phyloP scores from a whole-genome alignment of 495 filamentous ascomycete genomes.

The Clavariopsis aquatica region DNA sequence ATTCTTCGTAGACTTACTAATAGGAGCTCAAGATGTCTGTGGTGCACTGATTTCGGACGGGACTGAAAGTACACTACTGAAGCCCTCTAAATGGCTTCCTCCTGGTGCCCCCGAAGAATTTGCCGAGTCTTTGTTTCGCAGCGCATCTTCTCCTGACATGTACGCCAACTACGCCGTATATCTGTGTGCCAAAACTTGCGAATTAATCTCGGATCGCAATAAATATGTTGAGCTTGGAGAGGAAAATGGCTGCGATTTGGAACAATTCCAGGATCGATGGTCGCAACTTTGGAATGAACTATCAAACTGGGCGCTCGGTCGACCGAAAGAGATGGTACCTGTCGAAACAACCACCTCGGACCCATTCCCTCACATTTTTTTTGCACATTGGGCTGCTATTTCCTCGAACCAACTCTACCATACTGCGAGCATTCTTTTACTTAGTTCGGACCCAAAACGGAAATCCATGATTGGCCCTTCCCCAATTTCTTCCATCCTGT shows the following conservation, averaged over 20 bases:
- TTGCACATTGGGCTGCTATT: slow-evolving; percentile 52
- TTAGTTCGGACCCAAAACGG: slow-evolving; percentile 47
- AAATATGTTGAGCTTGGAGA: slow-evolving; percentile 43
- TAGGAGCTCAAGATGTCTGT: slow-evolving; percentile 1
- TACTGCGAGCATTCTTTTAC: slow-evolving; percentile 51
- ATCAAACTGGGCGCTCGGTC: slow-evolving; percentile 48
- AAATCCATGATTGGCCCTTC: slow-evolving; percentile 35
- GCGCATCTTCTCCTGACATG: slow-evolving; percentile 38
- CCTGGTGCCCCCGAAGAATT: slow-evolving; percentile 25
- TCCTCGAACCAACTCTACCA: slow-evolving; percentile 55
- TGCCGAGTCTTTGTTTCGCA: slow-evolving; percentile 9
- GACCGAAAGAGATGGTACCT: slow-evolving; percentile 47
- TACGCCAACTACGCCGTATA: slow-evolving; percentile 54
- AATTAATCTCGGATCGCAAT: slow-evolving; percentile 49
- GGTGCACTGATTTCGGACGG: slow-evolving; percentile 36
- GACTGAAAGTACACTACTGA: slow-evolving; percentile 49
- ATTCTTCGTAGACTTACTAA: neutral
- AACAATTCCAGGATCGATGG: slow-evolving; percentile 44
- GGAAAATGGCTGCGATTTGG: slow-evolving; percentile 18
- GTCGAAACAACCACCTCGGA: slow-evolving; percentile 42
- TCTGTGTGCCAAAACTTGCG: slow-evolving; percentile 48
- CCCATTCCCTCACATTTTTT: slow-evolving; percentile 52
- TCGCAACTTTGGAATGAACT: slow-evolving; percentile 49
- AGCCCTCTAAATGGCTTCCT: slow-evolving; percentile 49
- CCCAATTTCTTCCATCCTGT: slow-evolving; percentile 43